Evolutionary conservation across 345 rosid genomes (phyloP), one percentile per base, ranked within the genome.

Genomic region (Salix arbutifolia): DNA sequence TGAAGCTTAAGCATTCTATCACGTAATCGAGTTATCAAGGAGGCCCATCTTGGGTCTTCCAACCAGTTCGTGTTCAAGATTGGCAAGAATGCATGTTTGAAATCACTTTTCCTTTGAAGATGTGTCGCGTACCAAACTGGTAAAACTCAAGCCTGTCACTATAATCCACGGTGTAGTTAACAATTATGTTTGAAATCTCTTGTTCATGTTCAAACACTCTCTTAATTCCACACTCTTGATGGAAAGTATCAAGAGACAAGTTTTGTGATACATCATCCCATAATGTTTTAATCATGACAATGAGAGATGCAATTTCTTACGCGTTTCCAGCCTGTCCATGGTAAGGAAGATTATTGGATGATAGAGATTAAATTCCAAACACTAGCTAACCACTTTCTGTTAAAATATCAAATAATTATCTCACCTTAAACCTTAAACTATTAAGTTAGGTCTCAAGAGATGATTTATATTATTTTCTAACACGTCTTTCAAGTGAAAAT

Each of bases 401-500:
- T 31, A 31, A 31, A 31, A 31, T 31, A 0, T 5, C 6, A 0
- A 33, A 0, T 0, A 4, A 33, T 33, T 5, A 33, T 33, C 33
- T 4, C 6, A 33, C 0, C 35, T 33, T 0, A 33, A 0, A 33
- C 4, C 6, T 33, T 33, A 33, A 33, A 3, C 1, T 33, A 4
- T 4, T 33, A 33, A 33, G 35, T 33, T 0, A 33, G 35, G 0
- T 0, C 0, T 1, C 6, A 33, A 33, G 1, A 33, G 5, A 33
- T 33, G 35, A 33, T 33, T 33, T 33, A 33, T 4, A 5, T 33
- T 33, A 33, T 33, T 33, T 0, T 33, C 6, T 33, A 33, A 33
- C 1, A 0, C 6, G 0, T 1, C 37, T 0, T 5, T 33, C 1
- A 33, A 33, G 37, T 33, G 6, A 33, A 33, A 0, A 33, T 5